These are phyloP conservation scores for Linum usitatissimum DNA, from an alignment of 345 rosid species.

Conservation along the genomic window DNA sequence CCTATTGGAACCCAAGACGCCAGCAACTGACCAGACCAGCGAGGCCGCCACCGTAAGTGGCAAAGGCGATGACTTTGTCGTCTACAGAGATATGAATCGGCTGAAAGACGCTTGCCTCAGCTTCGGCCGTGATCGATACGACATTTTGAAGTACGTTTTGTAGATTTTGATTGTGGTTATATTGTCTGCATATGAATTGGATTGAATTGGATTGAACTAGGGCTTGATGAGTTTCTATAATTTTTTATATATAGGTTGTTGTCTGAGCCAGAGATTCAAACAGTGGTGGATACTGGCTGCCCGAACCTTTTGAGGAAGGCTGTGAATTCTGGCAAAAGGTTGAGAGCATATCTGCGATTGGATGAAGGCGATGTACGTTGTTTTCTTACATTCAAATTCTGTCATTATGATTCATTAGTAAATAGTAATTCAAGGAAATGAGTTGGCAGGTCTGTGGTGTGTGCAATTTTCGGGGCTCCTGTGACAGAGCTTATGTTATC, in stretches of 20 bases:
- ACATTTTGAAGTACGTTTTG: conserved; percentile 45
- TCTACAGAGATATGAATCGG: conserved; percentile 45
- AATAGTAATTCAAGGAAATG: background rate
- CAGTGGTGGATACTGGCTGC: conserved; percentile 68
- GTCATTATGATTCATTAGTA: background rate
- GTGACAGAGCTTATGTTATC: conserved; percentile 82
- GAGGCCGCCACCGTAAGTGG: background rate
- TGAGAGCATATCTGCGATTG: conserved; percentile 48
- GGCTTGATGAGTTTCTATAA: background rate
- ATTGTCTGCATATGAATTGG: too few species aligned
- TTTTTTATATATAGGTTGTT: conserved; percentile 42
- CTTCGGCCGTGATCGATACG: conserved; percentile 86
- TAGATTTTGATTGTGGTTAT: too few species aligned
- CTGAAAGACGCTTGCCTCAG: conserved; percentile 70
- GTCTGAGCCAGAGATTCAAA: conserved; percentile 43
- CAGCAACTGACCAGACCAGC: conserved; percentile 9
- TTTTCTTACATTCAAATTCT: background rate
- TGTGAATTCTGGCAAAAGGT: conserved; percentile 79
- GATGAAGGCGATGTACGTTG: conserved; percentile 81
- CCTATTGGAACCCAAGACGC: conserved; percentile 20
- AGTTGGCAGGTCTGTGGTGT: conserved; percentile 58
- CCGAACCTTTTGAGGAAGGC: conserved; percentile 68
- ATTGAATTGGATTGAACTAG: background rate
- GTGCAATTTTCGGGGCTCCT: conserved; percentile 71
- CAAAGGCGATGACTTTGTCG: background rate